Evolutionary conservation across 257 asterid species (phyloP).

Genomic region (Cordia subcordata): DNA sequence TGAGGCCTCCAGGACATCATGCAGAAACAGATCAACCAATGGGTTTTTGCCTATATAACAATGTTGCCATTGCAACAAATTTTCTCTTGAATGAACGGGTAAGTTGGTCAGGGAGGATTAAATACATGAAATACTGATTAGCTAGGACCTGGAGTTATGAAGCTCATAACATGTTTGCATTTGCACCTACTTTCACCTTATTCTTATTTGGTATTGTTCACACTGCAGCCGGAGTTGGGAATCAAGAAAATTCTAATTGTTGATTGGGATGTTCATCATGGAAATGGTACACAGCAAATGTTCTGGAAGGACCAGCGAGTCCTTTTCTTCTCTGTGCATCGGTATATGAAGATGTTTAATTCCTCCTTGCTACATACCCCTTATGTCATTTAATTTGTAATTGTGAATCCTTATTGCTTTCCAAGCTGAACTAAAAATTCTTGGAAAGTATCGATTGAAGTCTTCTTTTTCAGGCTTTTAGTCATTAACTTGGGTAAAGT

Average conservation of each 20-base stretch:
- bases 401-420: too few relatives aligned
- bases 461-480: not conserved
- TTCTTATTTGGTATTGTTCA: constrained; percentile 12
- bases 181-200: constrained; percentile 2
- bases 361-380: constrained; percentile 3
- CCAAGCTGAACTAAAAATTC: too few relatives aligned
- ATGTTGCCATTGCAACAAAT: constrained; percentile 83
- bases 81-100: constrained; percentile 74
- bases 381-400: not conserved
- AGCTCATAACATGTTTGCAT: not conserved
- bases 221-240: constrained; percentile 66
- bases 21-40: constrained; percentile 81
- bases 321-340: constrained; percentile 95
- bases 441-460: too few relatives aligned
- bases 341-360: constrained; percentile 33
- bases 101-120: constrained; percentile 17
- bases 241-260: constrained; percentile 76
- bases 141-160: not conserved
- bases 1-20: constrained; percentile 99
- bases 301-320: constrained; percentile 86
- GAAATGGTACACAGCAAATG: constrained; percentile 93
- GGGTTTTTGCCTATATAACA: constrained; percentile 95
- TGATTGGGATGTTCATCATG: constrained; percentile 99
- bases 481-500: not conserved
- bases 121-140: constrained; percentile 8